phyloP scores from a whole-genome alignment of 139 green algal genomes.

The Coccomyxa sp. region DNA sequence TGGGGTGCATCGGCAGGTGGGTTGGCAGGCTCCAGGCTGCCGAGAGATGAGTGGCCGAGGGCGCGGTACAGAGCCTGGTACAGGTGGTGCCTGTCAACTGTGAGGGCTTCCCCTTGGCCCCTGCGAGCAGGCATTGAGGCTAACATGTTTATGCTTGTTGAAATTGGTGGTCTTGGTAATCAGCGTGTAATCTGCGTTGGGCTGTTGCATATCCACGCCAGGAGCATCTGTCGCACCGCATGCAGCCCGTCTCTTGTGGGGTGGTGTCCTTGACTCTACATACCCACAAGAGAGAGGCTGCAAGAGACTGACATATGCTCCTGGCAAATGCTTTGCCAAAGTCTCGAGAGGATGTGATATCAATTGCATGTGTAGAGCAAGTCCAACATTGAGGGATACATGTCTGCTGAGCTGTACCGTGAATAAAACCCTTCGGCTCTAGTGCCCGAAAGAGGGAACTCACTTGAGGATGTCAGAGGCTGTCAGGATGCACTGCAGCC shows the following conservation, averaged over 20 bases:
- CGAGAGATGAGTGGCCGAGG: background rate
- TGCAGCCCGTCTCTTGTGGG: background rate
- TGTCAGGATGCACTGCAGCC: constrained; percentile 55
- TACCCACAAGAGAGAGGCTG: background rate
- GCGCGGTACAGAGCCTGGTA: constrained; percentile 26
- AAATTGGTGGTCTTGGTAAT: too few species aligned
- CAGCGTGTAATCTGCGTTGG: too few species aligned
- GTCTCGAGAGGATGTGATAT: background rate
- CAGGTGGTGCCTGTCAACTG: constrained; percentile 56
- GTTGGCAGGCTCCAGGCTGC: background rate
- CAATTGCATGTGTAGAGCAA: background rate
- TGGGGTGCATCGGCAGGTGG: too few species aligned
- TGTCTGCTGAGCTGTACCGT: too few species aligned
- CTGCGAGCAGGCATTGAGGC: background rate
- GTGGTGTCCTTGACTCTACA: background rate
- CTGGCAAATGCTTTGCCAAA: background rate
- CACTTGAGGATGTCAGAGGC: constrained; percentile 52
- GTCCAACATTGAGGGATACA: background rate
- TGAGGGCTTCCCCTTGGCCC: constrained; percentile 64
- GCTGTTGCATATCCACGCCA: too few species aligned
- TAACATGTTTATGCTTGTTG: background rate
- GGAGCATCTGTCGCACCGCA: background rate
- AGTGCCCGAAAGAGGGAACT: background rate
- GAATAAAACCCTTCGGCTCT: background rate
- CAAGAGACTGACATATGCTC: background rate